A percentile compares a stretch with the other conserved stretches of the same genome.
These are phyloP conservation scores for Cephalotrichum gorgonifer DNA, from an alignment of 2,329 filamentous ascomycete genomes.

Conservation along the genomic window DNA sequence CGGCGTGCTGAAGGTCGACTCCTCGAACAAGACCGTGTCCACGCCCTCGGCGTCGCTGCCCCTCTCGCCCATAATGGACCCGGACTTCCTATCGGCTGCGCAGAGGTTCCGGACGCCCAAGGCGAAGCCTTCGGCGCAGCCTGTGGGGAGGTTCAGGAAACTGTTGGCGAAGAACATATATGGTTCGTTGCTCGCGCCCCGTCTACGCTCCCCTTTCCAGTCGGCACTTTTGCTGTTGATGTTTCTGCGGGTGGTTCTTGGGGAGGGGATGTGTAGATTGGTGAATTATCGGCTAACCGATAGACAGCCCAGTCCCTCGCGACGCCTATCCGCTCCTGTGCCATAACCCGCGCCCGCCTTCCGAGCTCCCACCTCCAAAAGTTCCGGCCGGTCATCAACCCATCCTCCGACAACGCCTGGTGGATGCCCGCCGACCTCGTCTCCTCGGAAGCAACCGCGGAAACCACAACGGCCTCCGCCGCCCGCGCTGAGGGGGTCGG, in stretches of 20 bases:
- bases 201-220: neutral
- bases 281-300: neutral
- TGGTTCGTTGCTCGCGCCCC: constrained; percentile 32
- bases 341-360: constrained; percentile 33
- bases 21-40: constrained; percentile 26
- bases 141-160: constrained; percentile 38
- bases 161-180: constrained; percentile 53
- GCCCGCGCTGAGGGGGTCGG: neutral
- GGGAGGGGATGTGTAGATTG: too few relatives aligned
- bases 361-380: constrained; percentile 55
- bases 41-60: constrained; percentile 37
- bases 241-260: too few relatives aligned
- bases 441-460: neutral
- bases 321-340: constrained; percentile 47
- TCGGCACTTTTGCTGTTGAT: neutral
- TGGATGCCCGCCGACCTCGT: constrained; percentile 41
- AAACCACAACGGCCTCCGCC: neutral
- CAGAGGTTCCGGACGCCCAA: constrained; percentile 28
- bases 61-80: constrained; percentile 44
- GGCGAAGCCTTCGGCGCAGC: constrained; percentile 17
- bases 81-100: constrained; percentile 32
- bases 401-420: constrained; percentile 30
- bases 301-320: constrained; percentile 52
- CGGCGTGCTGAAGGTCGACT: neutral
- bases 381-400: constrained; percentile 46